A percentile compares a stretch with the other conserved stretches of the same genome.
Evolutionary conservation across 2,329 filamentous ascomycete species (phyloP).

Genomic region (Colletotrichum lini): DNA sequence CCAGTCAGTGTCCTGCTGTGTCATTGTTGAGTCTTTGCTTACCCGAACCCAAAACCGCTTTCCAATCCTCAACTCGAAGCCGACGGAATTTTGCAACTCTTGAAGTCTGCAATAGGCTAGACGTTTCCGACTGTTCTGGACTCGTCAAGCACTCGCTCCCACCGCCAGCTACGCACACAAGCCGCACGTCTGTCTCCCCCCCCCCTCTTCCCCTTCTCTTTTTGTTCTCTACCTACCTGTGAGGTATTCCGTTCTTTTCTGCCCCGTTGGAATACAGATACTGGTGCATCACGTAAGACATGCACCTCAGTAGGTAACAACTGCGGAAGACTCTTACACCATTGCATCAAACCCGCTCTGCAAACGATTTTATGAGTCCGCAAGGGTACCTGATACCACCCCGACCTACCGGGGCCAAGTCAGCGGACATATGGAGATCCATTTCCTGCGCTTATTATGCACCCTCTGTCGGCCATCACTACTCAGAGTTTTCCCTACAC

Average conservation of each 20-base stretch:
- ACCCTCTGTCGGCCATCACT: background rate
- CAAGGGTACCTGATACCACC: background rate
- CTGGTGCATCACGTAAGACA: slow-evolving; percentile 7
- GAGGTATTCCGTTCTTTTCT: background rate
- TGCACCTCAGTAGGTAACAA: background rate
- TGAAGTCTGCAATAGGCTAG: slow-evolving; percentile 12
- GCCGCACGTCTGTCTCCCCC: slow-evolving; percentile 7
- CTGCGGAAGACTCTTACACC: background rate
- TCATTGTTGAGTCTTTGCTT: slow-evolving; percentile 10
- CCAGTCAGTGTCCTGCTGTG: slow-evolving; percentile 1
- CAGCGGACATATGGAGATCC: background rate
- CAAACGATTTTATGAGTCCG: background rate
- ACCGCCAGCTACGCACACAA: slow-evolving; percentile 13
- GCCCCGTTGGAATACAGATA: background rate
- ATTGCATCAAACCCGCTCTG: slow-evolving; percentile 1
- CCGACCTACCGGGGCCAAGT: background rate
- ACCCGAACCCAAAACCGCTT: slow-evolving; percentile 1
- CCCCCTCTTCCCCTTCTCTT: background rate
- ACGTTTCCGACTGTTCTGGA: slow-evolving; percentile 12
- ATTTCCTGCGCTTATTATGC: background rate
- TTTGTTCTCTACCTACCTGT: background rate
- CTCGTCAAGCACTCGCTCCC: slow-evolving; percentile 27
- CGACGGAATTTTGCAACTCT: slow-evolving; percentile 20
- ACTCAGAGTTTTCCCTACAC: slow-evolving; percentile 14
- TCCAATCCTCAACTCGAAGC: slow-evolving; percentile 18